Conservation (phyloP, 1,139 yeast species). For the Casaregolazyma suthepensis region DNA sequence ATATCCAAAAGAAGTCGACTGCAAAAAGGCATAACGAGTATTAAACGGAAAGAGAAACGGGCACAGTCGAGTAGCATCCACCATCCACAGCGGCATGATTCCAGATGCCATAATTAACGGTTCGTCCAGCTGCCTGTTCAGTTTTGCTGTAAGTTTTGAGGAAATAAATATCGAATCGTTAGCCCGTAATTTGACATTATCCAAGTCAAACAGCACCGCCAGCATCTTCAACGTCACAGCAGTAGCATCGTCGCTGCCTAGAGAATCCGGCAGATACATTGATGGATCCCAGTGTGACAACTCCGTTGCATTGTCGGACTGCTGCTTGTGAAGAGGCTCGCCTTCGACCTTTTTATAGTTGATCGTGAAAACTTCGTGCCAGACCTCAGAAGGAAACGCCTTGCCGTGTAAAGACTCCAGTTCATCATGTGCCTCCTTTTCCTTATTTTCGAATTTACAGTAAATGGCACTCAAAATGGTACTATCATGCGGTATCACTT, state of each 20-base stretch:
- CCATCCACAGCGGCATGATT: constrained; percentile 80
- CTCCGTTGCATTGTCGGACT: constrained; percentile 21
- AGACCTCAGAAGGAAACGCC: constrained; percentile 48
- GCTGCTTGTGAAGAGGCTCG: constrained; percentile 14
- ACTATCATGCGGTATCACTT: constrained; percentile 57
- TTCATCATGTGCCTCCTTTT: constrained; percentile 10
- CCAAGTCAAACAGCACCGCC: constrained; percentile 41
- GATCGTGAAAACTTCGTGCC: constrained; percentile 54
- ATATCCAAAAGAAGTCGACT: constrained; percentile 87
- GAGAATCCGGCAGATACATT: constrained; percentile 27
- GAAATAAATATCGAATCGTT: constrained; percentile 54
- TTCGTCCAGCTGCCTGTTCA: constrained; percentile 84
- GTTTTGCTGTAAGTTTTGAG: constrained; percentile 78
- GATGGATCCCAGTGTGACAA: constrained; percentile 32
- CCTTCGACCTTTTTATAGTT: constrained; percentile 43
- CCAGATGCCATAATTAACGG: constrained; percentile 87
- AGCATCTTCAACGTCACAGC: constrained; percentile 51
- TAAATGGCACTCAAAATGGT: constrained; percentile 79
- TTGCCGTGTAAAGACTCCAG: constrained; percentile 3
- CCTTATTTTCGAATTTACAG: constrained; percentile 39
- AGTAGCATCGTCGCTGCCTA: constrained; percentile 42
- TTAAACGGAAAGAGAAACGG: constrained; percentile 85
- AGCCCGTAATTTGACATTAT: constrained; percentile 19
- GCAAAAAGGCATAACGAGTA: constrained; percentile 69
- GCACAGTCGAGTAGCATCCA: constrained; percentile 60